Evolutionary conservation across 2,329 filamentous ascomycete species (phyloP).

Genomic region (Sclerotinia trifoliorum): DNA sequence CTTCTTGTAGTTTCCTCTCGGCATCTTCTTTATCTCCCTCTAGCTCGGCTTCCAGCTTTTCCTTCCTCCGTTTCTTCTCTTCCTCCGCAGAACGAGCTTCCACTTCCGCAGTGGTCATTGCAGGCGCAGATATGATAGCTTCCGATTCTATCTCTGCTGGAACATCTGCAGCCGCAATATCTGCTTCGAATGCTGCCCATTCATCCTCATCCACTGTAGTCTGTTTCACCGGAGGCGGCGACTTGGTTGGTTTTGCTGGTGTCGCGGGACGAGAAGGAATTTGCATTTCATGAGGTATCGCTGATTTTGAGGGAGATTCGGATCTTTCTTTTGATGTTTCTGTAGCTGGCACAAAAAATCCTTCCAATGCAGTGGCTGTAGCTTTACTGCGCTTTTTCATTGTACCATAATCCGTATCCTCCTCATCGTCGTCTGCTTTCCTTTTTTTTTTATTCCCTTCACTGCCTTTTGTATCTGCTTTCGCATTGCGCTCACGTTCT

Average conservation of each 20-base stretch:
- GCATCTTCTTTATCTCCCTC: slow-evolving; percentile 75
- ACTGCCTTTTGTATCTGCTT: slow-evolving; percentile 1
- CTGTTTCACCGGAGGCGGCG: slow-evolving; percentile 43
- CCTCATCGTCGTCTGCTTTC: slow-evolving; percentile 45
- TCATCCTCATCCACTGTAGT: slow-evolving; percentile 68
- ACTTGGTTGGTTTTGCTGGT: slow-evolving; percentile 47
- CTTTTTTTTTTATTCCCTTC: slow-evolving; percentile 48
- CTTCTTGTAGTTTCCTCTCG: slow-evolving; percentile 67
- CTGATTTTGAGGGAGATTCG: slow-evolving; percentile 13
- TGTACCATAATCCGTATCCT: slow-evolving; percentile 42
- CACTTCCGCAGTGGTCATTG: slow-evolving; percentile 62
- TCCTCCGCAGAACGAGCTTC: slow-evolving; percentile 53
- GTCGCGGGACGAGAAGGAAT: slow-evolving; percentile 65
- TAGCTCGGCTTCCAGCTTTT: slow-evolving; percentile 53
- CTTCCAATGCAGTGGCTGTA: slow-evolving; percentile 40
- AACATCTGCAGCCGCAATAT: slow-evolving; percentile 57
- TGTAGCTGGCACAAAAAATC: slow-evolving; percentile 38
- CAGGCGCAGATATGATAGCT: slow-evolving; percentile 67
- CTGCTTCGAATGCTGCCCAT: slow-evolving; percentile 84
- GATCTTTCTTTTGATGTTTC: neutral
- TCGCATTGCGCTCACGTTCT: slow-evolving; percentile 16
- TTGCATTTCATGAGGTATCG: slow-evolving; percentile 49
- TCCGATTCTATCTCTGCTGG: slow-evolving; percentile 41
- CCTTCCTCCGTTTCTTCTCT: slow-evolving; percentile 49
- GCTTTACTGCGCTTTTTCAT: slow-evolving; percentile 47